Conservation (phyloP, 345 rosid species). For the Streptanthus diversifolius region DNA sequence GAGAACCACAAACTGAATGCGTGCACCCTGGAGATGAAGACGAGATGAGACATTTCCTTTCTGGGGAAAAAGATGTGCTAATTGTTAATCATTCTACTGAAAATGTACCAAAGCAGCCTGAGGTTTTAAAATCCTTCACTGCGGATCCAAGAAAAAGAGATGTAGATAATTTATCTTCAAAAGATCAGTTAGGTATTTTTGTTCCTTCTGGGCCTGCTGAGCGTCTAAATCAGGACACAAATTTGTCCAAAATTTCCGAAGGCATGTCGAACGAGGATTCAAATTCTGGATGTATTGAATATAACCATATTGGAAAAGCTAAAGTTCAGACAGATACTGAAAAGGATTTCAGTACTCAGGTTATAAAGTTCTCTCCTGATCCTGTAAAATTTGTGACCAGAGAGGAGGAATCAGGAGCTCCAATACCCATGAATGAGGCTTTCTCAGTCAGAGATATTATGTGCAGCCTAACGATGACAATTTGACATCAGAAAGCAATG, state of each 20-base stretch:
- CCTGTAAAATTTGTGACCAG: constrained; percentile 1
- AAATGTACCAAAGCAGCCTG: constrained; percentile 28
- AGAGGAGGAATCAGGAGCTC: constrained; percentile 28
- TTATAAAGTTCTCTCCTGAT: constrained; percentile 17
- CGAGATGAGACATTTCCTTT: neutral
- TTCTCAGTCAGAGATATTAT: constrained; percentile 23
- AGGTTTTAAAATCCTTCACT: constrained; percentile 21
- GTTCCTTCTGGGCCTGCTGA: constrained; percentile 4
- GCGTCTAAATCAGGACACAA: constrained; percentile 17
- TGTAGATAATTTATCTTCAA: constrained; percentile 29
- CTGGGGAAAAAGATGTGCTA: constrained; percentile 11
- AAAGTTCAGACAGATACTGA: constrained; percentile 14
- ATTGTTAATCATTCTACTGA: constrained; percentile 28
- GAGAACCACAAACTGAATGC: constrained; percentile 23
- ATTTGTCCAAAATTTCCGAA: constrained; percentile 8
- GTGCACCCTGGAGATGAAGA: constrained; percentile 27
- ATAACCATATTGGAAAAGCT: constrained; percentile 23
- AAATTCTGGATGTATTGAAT: neutral
- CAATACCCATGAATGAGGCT: constrained; percentile 10
- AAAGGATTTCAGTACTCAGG: constrained; percentile 23
- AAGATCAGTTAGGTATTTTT: neutral
- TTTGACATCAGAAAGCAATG: constrained; percentile 32
- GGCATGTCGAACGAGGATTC: constrained; percentile 8
- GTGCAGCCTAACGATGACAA: constrained; percentile 22
- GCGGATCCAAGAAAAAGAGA: constrained; percentile 22